Conservation (phyloP, 108 stramenopile species). For the Cyclotella sp. region DNA sequence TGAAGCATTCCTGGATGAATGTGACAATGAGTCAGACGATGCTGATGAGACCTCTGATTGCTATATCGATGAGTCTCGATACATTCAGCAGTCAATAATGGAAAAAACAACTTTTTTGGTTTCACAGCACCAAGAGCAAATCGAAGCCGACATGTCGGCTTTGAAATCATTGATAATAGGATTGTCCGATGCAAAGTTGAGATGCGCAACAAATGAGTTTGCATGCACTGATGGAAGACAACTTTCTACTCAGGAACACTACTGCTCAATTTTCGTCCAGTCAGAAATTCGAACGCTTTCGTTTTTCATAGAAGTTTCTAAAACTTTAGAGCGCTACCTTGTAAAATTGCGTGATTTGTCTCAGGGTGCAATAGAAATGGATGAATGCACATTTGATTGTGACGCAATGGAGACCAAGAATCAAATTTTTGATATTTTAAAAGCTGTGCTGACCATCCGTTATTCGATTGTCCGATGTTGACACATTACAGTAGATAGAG, state of each 20-base stretch:
- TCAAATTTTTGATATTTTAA: conserved; percentile 2
- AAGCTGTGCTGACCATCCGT: not conserved
- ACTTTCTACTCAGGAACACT: conserved; percentile 2
- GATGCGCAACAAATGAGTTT: not conserved
- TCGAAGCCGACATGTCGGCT: not conserved
- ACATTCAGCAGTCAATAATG: not conserved
- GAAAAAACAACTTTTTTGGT: not conserved
- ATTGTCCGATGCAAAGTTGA: not conserved
- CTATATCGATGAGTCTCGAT: conserved; percentile 6
- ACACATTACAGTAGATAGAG: too few relatives aligned
- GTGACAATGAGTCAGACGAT: conserved; percentile 42
- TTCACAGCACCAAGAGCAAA: not conserved
- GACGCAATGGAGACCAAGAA: not conserved
- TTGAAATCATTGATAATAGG: conserved; percentile 5
- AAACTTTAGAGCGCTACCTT: not conserved
- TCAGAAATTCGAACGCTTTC: conserved; percentile 9
- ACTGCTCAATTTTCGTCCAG: conserved; percentile 1
- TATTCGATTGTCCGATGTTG: too few relatives aligned
- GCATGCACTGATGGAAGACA: not conserved
- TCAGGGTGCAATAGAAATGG: not conserved
- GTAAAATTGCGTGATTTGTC: not conserved
- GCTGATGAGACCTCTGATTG: conserved; percentile 23
- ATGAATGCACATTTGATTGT: not conserved
- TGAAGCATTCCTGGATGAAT: conserved; percentile 55
- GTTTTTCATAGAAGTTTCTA: conserved; percentile 1